Evolutionary conservation across 108 stramenopile genomes (phyloP), one percentile per base, ranked within the genome.

Genomic region (Cyclotella sp.): DNA sequence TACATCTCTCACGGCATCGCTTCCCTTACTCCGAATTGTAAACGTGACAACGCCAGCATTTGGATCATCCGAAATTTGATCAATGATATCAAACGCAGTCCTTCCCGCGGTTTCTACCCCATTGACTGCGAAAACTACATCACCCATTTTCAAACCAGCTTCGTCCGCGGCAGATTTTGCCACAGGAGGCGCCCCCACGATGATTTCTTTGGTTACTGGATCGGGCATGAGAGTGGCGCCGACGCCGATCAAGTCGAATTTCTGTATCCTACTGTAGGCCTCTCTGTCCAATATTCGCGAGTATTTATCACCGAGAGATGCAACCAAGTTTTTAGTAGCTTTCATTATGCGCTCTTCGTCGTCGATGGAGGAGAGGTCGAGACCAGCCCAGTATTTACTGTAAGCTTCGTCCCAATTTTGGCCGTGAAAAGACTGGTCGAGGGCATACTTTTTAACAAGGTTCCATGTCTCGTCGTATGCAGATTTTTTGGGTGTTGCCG

Each of bases 181-280:
- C 52, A 94, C 88, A 21, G 95, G 95, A n/a, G 92, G 91, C 16
- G 89, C 87, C 22, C 88, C 91, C 26, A 97, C 86, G 27, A 92
- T 83, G 27, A 97, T 91, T 21, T 90, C 71, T 52, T 88, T 85
- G 15, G 69, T 83, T 11, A 21, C 57, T 1, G 63, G 68, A 68
- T 89, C 86, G 0, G 91, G 92, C 89, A 92, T 91, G 24, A 95
- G 78, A 44, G 90, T 95, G 12, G 85, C 93, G 16, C 94, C 96
- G 5, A 97, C 91, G 5, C 96, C 96, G 68, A 95, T 91, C 55
- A 94, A 68, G 69, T 95, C 96, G 73, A 78, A 97, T 54, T 91
- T 94, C 80, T 94, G 91, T 68, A 95, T 94, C 40, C 81, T 79
- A 1, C 87, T 61, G 66, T 95, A 94, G 43, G 81, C 77, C 13